phyloP scores from a whole-genome alignment of 148 eudicot genomes.

The Silene conica region DNA sequence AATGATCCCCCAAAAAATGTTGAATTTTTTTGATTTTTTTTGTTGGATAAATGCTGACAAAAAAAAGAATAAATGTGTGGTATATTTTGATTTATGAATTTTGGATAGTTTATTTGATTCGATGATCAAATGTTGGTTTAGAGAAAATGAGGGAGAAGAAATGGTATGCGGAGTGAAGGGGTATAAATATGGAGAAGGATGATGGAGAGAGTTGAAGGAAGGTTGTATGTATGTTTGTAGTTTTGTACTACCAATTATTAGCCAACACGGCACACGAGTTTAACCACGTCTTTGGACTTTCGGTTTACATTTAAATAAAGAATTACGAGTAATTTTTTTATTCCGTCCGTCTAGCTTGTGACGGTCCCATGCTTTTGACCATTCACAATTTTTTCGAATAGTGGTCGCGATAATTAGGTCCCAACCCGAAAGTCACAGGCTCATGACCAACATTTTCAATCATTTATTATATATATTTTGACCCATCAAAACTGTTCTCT shows the following conservation, averaged over 20 bases:
- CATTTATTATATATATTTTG: too few species aligned
- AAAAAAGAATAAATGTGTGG: too few species aligned
- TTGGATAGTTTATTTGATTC: neutral
- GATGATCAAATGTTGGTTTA: neutral
- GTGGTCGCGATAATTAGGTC: too few species aligned
- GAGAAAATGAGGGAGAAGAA: neutral
- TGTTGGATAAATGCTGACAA: neutral
- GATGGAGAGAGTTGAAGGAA: neutral
- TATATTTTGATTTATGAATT: too few species aligned
- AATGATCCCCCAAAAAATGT: neutral
- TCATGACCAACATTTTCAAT: too few species aligned
- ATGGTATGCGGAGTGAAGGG: neutral
- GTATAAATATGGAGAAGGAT: conserved; percentile 6
- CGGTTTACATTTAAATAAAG: neutral
- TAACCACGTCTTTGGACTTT: neutral
- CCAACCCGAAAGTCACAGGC: too few species aligned
- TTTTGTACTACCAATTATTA: neutral
- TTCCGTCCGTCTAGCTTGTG: too few species aligned
- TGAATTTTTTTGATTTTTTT: neutral
- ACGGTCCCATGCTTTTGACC: too few species aligned
- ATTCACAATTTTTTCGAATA: too few species aligned
- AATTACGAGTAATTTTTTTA: too few species aligned
- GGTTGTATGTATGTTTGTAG: neutral
- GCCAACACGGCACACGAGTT: conserved; percentile 13
- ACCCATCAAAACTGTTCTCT: too few species aligned